phyloP scores from a whole-genome alignment of 371 early-diverging fungal genomes.

The Agmasoma carcini region DNA sequence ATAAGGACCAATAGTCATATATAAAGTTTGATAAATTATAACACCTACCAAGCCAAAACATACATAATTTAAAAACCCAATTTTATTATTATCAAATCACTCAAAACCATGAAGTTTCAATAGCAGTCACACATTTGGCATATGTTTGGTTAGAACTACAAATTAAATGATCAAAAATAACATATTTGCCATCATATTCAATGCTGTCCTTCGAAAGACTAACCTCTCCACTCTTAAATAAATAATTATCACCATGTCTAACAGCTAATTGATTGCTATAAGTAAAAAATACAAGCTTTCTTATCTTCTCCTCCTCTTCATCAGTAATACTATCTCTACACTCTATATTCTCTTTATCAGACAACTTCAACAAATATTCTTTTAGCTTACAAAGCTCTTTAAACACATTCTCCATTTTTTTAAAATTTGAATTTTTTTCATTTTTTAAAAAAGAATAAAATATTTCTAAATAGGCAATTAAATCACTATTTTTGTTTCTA shows the following conservation, averaged over 20 bases:
- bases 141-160: conserved; percentile 18
- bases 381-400: conserved; percentile 13
- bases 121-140: conserved; percentile 33
- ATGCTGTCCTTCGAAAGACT: conserved; percentile 6
- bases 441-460: conserved; percentile 14
- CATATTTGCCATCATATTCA: conserved; percentile 1
- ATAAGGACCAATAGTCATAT: no score
- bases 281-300: conserved; percentile 17
- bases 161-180: conserved; percentile 37
- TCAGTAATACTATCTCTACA: not conserved
- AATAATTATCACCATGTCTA: not conserved
- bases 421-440: conserved; percentile 9
- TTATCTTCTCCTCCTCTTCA: conserved; percentile 7
- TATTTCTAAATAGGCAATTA: conserved; percentile 20
- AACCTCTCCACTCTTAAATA: conserved; percentile 15
- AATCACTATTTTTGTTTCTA: conserved; percentile 22
- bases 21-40: no score
- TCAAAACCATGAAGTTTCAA: conserved; percentile 27
- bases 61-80: no score
- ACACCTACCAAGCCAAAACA: no score
- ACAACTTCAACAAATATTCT: not conserved
- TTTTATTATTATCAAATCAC: no score
- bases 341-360: not conserved
- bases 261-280: conserved; percentile 27
- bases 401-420: not conserved